A percentile compares a stretch with the other conserved stretches of the same genome.
Evolutionary conservation across 2,329 filamentous ascomycete species (phyloP).

Genomic region (Xylariaceae sp.): DNA sequence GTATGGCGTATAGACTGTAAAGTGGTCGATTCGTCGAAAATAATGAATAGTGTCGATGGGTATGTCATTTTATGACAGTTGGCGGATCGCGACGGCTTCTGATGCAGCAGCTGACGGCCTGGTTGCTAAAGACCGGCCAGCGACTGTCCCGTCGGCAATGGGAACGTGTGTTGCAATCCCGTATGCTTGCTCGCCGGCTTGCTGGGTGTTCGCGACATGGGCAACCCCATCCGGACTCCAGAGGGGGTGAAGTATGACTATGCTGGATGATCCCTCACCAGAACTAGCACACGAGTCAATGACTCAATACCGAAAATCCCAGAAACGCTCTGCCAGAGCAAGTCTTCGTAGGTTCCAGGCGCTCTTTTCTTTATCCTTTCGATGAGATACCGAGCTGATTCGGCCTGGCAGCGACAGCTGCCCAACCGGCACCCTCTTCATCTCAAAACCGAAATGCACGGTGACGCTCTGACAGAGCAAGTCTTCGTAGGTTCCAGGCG

Average conservation of each 20-base stretch:
- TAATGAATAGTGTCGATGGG: too few relatives aligned
- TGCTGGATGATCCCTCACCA: neutral
- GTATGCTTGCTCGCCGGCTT: neutral
- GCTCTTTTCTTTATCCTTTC: conserved; percentile 12
- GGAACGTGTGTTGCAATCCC: neutral
- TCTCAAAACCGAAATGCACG: conserved; percentile 19
- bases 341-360: neutral
- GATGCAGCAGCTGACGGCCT: too few relatives aligned
- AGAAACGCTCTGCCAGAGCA: conserved; percentile 13
- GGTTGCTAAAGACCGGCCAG: too few relatives aligned
- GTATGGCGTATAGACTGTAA: too few relatives aligned
- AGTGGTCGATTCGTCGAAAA: too few relatives aligned
- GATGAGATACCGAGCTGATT: conserved; percentile 37
- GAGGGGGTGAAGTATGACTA: too few relatives aligned
- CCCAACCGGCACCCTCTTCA: too few relatives aligned
- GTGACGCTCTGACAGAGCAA: conserved; percentile 13
- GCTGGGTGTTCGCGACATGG: neutral
- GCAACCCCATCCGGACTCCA: too few relatives aligned
- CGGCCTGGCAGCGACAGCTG: conserved; percentile 52
- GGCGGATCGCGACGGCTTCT: too few relatives aligned
- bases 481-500: neutral
- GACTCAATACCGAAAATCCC: conserved; percentile 22
- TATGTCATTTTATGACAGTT: too few relatives aligned
- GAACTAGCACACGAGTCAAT: conserved; percentile 20
- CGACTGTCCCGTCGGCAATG: too few relatives aligned